These are phyloP conservation scores for Boletus subluridellus DNA, from an alignment of 1,284 basidiomycete species.

Conservation along the genomic window DNA sequence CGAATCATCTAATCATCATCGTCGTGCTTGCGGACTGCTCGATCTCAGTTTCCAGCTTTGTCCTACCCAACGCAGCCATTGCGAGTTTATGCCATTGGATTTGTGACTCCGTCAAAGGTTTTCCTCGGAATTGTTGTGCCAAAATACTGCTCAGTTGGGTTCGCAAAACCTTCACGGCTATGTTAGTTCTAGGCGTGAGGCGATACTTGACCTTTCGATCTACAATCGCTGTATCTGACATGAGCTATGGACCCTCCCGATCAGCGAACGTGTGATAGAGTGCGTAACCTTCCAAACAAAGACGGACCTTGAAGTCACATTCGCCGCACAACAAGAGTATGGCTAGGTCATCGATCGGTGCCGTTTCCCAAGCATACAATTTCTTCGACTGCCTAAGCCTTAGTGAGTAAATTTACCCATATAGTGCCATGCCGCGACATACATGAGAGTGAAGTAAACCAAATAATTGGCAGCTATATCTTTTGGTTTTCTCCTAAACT, in stretches of 20 bases:
- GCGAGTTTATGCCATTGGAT: constrained; percentile 70
- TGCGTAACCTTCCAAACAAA: background rate
- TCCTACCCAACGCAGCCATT: constrained; percentile 55
- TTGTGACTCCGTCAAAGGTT: constrained; percentile 58
- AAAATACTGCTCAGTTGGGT: constrained; percentile 63
- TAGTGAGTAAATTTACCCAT: constrained; percentile 8
- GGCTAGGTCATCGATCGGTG: constrained; percentile 82
- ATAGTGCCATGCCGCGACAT: constrained; percentile 26
- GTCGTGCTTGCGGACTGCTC: constrained; percentile 10
- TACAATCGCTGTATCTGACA: constrained; percentile 69
- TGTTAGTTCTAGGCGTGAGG: constrained; percentile 64
- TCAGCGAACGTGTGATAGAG: constrained; percentile 7
- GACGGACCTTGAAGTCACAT: constrained; percentile 77
- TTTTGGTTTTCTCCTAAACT: constrained; percentile 64
- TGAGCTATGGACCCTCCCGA: constrained; percentile 46
- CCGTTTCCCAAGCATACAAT: constrained; percentile 96
- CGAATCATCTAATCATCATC: constrained; percentile 18
- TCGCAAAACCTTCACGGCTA: constrained; percentile 82
- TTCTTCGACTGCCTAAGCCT: constrained; percentile 79
- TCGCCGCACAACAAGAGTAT: constrained; percentile 90
- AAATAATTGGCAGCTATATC: constrained; percentile 78
- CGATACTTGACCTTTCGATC: constrained; percentile 85
- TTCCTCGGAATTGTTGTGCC: constrained; percentile 62
- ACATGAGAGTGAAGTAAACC: constrained; percentile 90
- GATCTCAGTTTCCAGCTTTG: constrained; percentile 33